Conservation (phyloP, 1,139 yeast species). For the Arxiozyma bovina region DNA sequence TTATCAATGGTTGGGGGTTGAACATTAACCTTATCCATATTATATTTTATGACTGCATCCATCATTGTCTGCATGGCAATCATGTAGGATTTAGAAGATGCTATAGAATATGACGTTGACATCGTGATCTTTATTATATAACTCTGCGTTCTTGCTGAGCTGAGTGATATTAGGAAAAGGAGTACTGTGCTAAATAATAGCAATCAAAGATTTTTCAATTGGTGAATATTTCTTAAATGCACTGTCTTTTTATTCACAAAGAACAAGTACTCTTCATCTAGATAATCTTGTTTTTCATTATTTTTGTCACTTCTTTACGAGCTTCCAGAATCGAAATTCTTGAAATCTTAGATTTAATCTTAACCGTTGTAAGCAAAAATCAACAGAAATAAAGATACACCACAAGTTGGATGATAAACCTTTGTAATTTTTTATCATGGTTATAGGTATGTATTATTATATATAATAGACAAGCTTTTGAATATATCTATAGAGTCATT, state of each 20-base stretch:
- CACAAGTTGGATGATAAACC: not conserved
- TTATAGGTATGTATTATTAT: not conserved
- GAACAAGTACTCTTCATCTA: not conserved
- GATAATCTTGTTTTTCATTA: not conserved
- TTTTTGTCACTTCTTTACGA: too few species aligned
- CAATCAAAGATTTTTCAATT: too few species aligned
- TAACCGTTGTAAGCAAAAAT: not conserved
- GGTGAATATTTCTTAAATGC: not conserved
- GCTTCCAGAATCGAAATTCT: not conserved
- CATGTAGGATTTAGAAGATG: conserved; percentile 70
- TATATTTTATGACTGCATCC: conserved; percentile 36
- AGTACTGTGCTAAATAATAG: too few species aligned
- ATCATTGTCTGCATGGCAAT: conserved; percentile 66
- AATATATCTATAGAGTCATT: too few species aligned
- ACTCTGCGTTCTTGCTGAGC: not conserved
- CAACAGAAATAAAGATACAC: too few species aligned
- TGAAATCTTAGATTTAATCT: too few species aligned
- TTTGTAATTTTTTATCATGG: too few species aligned
- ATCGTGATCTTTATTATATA: conserved; percentile 12
- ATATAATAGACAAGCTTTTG: not conserved
- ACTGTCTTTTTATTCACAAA: not conserved
- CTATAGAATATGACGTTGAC: conserved; percentile 39
- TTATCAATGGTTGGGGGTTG: conserved; percentile 27
- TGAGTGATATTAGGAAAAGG: not conserved
- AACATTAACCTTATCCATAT: conserved; percentile 19